Base-by-base conservation (phyloP, 352 stramenopile genomes). In the Phytophthora rubi region DNA sequence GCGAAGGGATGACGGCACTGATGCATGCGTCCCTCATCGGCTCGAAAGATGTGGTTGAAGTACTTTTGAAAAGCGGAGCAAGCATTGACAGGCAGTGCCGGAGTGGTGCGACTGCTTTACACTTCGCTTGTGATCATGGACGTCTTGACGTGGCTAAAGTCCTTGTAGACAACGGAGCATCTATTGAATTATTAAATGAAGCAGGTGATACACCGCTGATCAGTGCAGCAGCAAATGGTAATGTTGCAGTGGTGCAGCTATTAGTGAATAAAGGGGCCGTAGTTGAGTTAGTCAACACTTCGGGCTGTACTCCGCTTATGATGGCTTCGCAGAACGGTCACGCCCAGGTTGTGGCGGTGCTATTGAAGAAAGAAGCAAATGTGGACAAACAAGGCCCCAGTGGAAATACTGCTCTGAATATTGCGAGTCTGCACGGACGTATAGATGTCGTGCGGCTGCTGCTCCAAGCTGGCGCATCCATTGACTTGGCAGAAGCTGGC, bases 371-470 rank as follows among this genome's bases (percentile, higher is more conserved):
- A 15, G 48, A 39, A 12, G 61, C 32, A 4, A n/a, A 32, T 8
- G 39, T 69, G 2, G 44, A 73, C 30, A 61, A 56, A 21, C 44
- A 62, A 42, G 28, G 12, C 9, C 10, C 30, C 18, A 39, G 56
- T 16, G 59, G 59, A 37, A 13, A 32, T 3, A 42, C 53, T 6
- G 59, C 59, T 26, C 35, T 69, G 0, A 23, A 30, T 2, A 49
- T 65, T 33, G 51, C 53, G 8, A 44, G 59, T 39, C 39, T 44
- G 49, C 13, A 26, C 26, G 59, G 47, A n/a, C 3, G 33, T 10
- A 47, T 48, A 3, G 47, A 48, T 28, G 26, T 65, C 15, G 52
- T 53, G n/a, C 42, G 45, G 21, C 8, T 62, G n/a, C 65, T 72
- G 2, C 1, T 72, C 13, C n/a, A 68, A 1, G 10, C 62, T 37